phyloP scores from a whole-genome alignment of 2,329 filamentous ascomycete genomes.

The Aspergillus arachidicola region DNA sequence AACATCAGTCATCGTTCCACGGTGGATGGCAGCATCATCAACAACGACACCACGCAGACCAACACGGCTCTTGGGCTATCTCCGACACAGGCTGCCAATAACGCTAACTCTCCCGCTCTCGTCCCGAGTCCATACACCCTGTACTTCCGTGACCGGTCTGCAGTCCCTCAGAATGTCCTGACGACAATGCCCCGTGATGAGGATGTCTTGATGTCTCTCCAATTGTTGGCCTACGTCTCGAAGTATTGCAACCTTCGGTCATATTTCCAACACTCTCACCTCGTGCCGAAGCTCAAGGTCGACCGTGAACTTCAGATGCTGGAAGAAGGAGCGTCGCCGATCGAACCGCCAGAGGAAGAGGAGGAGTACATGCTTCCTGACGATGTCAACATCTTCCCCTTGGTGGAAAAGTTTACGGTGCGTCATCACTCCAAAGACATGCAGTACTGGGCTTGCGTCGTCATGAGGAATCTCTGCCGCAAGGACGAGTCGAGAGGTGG shows the following conservation, averaged over 20 bases:
- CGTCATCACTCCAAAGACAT: slow-evolving; percentile 94
- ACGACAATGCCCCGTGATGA: slow-evolving; percentile 95
- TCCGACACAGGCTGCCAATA: slow-evolving; percentile 62
- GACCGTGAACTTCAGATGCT: slow-evolving; percentile 79
- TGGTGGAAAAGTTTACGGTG: slow-evolving; percentile 98
- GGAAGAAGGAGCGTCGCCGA: slow-evolving; percentile 63
- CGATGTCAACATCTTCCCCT: slow-evolving; percentile 96
- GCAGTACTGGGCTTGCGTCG: slow-evolving; percentile 99
- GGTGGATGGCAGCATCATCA: slow-evolving; percentile 82
- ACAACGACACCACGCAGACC: slow-evolving; percentile 67
- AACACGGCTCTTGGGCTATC: slow-evolving; percentile 73
- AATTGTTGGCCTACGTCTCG: slow-evolving; percentile 94
- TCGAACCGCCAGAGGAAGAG: slow-evolving; percentile 59
- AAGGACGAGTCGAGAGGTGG: slow-evolving; percentile 95
- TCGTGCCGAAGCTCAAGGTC: slow-evolving; percentile 90
- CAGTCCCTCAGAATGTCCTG: slow-evolving; percentile 70
- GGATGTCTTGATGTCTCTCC: slow-evolving; percentile 96
- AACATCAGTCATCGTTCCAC: slow-evolving; percentile 87
- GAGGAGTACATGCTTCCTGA: slow-evolving; percentile 91
- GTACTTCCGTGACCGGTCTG: slow-evolving; percentile 75
- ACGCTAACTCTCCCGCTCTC: slow-evolving; percentile 72
- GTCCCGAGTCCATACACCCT: slow-evolving; percentile 73
- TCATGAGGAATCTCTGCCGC: slow-evolving; percentile 97
- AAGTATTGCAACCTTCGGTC: slow-evolving; percentile 96
- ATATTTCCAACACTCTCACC: slow-evolving; percentile 93